A percentile compares a stretch with the other conserved stretches of the same genome.
Evolutionary conservation across 2,329 filamentous ascomycete species (phyloP).

Genomic region (Ascochyta lentis): DNA sequence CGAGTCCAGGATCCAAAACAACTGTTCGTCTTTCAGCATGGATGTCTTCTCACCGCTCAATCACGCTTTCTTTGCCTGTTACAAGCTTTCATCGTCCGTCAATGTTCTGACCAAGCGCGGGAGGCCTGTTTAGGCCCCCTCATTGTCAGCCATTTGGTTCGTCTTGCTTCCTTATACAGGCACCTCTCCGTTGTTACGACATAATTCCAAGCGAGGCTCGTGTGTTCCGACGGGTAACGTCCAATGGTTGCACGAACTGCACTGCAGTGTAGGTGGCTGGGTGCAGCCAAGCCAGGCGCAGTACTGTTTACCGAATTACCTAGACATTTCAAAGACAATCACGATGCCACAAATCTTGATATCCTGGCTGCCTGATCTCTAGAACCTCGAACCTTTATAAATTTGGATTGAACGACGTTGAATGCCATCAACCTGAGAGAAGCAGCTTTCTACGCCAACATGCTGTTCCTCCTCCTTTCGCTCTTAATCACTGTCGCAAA

Average conservation of each 20-base stretch:
- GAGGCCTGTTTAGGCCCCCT: background rate
- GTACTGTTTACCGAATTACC: background rate
- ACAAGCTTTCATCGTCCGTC: no score
- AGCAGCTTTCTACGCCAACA: background rate
- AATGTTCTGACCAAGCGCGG: background rate
- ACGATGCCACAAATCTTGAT: background rate
- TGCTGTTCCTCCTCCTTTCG: conserved; percentile 4
- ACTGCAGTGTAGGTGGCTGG: conserved; percentile 9
- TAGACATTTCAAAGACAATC: background rate
- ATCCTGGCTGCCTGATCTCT: background rate
- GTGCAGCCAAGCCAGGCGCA: conserved; percentile 13
- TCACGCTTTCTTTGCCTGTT: background rate
- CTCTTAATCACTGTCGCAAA: background rate
- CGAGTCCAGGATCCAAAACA: no score
- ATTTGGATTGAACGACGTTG: no score
- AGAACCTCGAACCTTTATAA: no score
- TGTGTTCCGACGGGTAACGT: background rate
- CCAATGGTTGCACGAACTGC: background rate
- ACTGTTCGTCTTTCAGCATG: no score
- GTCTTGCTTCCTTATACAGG: no score
- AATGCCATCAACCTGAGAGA: no score
- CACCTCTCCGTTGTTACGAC: no score
- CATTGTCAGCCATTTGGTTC: background rate
- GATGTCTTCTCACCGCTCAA: no score
- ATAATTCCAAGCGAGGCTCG: background rate